Percentiles rank a stretch among this genome's conserved stretches.
Conservation (phyloP, 1,139 yeast genomes). For the Saccharomyces hybrid region DNA sequence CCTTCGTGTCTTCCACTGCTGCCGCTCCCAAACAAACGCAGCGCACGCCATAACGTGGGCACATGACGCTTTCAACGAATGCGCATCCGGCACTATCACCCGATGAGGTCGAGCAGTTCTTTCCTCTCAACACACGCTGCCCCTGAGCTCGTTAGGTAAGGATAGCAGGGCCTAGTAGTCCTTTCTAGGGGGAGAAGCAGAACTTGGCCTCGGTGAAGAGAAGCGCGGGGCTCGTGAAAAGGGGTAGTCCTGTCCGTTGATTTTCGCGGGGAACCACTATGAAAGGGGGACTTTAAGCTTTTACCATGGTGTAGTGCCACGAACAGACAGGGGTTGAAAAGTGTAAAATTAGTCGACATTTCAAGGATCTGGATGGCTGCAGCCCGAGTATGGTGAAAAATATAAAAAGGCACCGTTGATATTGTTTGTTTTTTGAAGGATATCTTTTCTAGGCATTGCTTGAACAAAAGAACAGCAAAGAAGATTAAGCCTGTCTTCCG, state of each 20-base stretch:
- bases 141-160: neutral
- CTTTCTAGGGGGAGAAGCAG: neutral
- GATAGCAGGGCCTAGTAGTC: neutral
- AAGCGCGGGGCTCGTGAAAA: neutral
- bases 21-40: neutral
- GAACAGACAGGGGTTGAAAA: neutral
- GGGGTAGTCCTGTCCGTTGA: neutral
- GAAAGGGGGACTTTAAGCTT: neutral
- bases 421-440: neutral
- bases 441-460: neutral
- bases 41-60: neutral
- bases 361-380: neutral
- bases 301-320: neutral
- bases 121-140: neutral
- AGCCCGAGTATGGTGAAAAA: neutral
- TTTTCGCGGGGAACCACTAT: neutral
- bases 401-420: neutral
- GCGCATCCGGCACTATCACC: neutral
- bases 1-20: neutral
- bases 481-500: neutral
- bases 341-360: neutral
- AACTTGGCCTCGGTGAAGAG: neutral
- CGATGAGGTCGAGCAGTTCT: neutral
- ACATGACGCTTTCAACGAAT: neutral
- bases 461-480: neutral